phyloP scores from a whole-genome alignment of 768 basidiomycete species.

The Tulasnella sp. region DNA sequence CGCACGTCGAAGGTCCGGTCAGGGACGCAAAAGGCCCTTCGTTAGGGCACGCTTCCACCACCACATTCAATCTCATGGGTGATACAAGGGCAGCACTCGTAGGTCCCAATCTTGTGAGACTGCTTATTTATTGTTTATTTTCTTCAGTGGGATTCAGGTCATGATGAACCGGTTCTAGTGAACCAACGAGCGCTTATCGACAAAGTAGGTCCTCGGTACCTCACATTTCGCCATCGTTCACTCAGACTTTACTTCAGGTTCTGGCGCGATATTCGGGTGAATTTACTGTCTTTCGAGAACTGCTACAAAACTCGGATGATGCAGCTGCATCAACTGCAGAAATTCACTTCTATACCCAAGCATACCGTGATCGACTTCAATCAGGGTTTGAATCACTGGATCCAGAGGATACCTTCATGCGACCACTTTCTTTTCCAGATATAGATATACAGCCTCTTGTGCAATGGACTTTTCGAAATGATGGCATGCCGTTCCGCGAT shows the following conservation, averaged over 20 bases:
- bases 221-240: no score
- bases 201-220: no score
- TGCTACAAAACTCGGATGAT: constrained; percentile 89
- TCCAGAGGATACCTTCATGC: not conserved
- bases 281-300: constrained; percentile 76
- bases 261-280: constrained; percentile 92
- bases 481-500: constrained; percentile 67
- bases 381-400: no score
- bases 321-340: constrained; percentile 63
- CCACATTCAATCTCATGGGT: no score
- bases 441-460: constrained; percentile 45
- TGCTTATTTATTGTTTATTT: no score
- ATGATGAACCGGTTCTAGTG: constrained; percentile 46
- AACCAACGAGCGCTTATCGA: constrained; percentile 95
- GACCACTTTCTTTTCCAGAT: constrained; percentile 37
- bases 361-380: not conserved
- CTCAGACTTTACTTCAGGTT: constrained; percentile 31
- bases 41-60: no score
- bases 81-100: no score
- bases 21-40: no score
- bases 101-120: no score
- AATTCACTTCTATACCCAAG: constrained; percentile 59
- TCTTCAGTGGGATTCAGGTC: constrained; percentile 20
- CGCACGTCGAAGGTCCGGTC: no score
- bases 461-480: constrained; percentile 79